Conservation (phyloP, 2,329 filamentous ascomycete species). For the Xylariales sp. region DNA sequence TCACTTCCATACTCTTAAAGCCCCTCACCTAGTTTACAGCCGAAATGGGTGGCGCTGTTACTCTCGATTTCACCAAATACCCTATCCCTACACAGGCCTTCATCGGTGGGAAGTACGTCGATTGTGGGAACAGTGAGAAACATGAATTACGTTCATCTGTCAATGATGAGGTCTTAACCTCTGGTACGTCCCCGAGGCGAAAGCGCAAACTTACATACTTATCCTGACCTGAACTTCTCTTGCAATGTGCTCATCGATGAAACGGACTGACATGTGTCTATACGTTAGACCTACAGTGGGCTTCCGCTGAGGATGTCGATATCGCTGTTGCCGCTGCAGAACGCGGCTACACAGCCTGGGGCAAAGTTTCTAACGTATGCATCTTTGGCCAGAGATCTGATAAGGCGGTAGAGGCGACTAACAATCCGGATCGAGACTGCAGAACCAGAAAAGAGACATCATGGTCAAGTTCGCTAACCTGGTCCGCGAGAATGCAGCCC, state of each 20-base stretch:
- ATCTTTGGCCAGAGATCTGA: constrained; percentile 21
- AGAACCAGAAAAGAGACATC: constrained; percentile 35
- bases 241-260: background rate
- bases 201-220: background rate
- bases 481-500: constrained; percentile 28
- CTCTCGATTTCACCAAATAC: constrained; percentile 35
- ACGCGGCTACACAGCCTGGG: constrained; percentile 43
- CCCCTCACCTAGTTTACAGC: background rate
- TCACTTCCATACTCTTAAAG: background rate
- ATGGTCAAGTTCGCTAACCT: constrained; percentile 35
- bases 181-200: constrained; percentile 20
- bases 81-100: constrained; percentile 35
- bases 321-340: constrained; percentile 43
- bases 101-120: constrained; percentile 35
- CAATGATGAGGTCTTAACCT: constrained; percentile 36
- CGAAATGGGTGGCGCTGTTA: constrained; percentile 24
- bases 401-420: constrained; percentile 29
- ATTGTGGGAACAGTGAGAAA: constrained; percentile 25
- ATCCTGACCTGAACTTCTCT: background rate
- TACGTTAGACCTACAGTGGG: constrained; percentile 37
- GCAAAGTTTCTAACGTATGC: constrained; percentile 42
- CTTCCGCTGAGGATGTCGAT: constrained; percentile 44
- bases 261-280: constrained; percentile 14
- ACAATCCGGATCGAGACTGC: background rate
- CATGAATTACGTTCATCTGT: constrained; percentile 34